Percentiles rank a stretch among this genome's conserved stretches.
phyloP scores from a whole-genome alignment of 192 early-diverging fungal genomes.

The Phlyctochytrium arcticum region DNA sequence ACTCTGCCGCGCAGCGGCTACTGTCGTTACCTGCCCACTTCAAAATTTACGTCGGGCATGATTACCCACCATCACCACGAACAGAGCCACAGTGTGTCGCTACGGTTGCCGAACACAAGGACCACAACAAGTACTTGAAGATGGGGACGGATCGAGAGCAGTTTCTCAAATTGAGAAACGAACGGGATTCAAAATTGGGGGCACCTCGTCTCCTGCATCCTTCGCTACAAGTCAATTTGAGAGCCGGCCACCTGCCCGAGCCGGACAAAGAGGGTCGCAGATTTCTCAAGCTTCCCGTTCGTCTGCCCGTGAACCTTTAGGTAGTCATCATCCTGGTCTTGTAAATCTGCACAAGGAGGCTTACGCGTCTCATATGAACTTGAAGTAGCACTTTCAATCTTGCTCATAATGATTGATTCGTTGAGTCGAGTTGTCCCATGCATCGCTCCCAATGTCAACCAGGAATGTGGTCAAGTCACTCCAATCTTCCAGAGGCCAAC shows the following conservation, averaged over 20 bases:
- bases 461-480: no score
- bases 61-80: conserved; percentile 19
- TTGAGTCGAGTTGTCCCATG: no score
- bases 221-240: conserved; percentile 24
- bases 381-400: no score
- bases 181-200: conserved; percentile 18
- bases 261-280: background rate
- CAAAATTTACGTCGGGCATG: conserved; percentile 20
- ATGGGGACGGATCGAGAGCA: conserved; percentile 3
- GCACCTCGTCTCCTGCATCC: conserved; percentile 17
- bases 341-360: no score
- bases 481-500: no score
- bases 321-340: no score
- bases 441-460: no score
- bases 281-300: conserved; percentile 21
- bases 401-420: no score
- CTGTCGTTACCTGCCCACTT: conserved; percentile 16
- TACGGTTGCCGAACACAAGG: conserved; percentile 16
- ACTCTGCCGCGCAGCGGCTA: conserved; percentile 2
- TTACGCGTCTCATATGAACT: no score
- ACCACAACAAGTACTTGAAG: conserved; percentile 18
- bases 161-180: conserved; percentile 20
- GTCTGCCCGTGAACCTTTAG: no score
- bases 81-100: background rate
- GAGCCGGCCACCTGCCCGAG: conserved; percentile 8